A percentile compares a stretch with the other conserved stretches of the same genome.
Evolutionary conservation across 2,329 filamentous ascomycete genomes (phyloP).

Genomic region (Stagonosporopsis cucurbitacearum): DNA sequence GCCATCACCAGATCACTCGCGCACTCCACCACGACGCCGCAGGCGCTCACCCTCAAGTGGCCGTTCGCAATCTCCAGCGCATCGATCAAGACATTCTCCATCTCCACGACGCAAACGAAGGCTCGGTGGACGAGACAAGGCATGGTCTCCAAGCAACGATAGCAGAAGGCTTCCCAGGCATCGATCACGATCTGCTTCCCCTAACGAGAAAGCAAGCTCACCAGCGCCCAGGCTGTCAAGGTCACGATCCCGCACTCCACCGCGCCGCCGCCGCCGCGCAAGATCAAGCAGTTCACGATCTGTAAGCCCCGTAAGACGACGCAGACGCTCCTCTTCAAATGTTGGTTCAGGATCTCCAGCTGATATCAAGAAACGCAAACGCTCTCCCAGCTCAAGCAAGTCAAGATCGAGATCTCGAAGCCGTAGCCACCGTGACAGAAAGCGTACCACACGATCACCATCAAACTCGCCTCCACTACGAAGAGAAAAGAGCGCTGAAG

Average conservation of each 20-base stretch:
- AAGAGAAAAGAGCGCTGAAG: constrained; percentile 13
- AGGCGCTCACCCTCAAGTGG: constrained; percentile 45
- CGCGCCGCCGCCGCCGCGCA: constrained; percentile 45
- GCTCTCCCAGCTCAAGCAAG: constrained; percentile 49
- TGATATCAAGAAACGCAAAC: constrained; percentile 59
- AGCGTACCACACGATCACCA: constrained; percentile 28
- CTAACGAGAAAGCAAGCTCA: constrained; percentile 61
- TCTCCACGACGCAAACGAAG: constrained; percentile 29
- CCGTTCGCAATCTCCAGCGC: constrained; percentile 40
- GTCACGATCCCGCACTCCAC: constrained; percentile 40
- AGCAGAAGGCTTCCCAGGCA: constrained; percentile 41
- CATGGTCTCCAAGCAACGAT: constrained; percentile 42
- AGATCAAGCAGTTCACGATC: constrained; percentile 50
- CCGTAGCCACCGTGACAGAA: constrained; percentile 26
- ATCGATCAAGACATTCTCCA: constrained; percentile 33
- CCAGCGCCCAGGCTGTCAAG: constrained; percentile 57
- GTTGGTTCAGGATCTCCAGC: constrained; percentile 53
- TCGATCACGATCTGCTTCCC: constrained; percentile 57
- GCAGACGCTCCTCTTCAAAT: constrained; percentile 54
- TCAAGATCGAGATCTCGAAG: constrained; percentile 41
- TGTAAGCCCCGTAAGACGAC: constrained; percentile 50
- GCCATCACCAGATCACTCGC: constrained; percentile 45
- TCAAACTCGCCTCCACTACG: constrained; percentile 24
- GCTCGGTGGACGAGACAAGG: constrained; percentile 31
- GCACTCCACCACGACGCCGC: constrained; percentile 48